phyloP scores from a whole-genome alignment of 371 early-diverging fungal genomes.

The Mucor sp. region DNA sequence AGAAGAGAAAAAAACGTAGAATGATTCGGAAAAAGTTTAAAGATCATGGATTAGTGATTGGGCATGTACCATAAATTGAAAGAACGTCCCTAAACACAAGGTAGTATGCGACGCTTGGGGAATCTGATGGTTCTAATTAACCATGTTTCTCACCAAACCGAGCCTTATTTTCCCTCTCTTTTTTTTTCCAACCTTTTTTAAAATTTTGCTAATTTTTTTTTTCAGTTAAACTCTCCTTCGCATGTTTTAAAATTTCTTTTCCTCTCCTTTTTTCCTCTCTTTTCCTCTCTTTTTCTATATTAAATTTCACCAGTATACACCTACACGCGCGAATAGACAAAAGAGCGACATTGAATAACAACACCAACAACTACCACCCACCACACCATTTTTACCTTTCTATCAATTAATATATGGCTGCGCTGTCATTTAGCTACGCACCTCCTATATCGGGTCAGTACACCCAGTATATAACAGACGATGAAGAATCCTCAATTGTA shows the following conservation, averaged over 20 bases:
- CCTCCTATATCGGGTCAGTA: slow-evolving; percentile 30
- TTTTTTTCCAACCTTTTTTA: slow-evolving; percentile 2
- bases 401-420: slow-evolving; percentile 16
- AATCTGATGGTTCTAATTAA: slow-evolving; percentile 19
- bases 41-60: slow-evolving; percentile 10
- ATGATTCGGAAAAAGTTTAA: background rate
- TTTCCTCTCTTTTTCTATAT: background rate
- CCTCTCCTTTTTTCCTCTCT: slow-evolving; percentile 2
- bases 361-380: background rate
- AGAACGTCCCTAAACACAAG: slow-evolving; percentile 25
- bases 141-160: slow-evolving; percentile 27
- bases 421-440: slow-evolving; percentile 31
- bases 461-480: slow-evolving; percentile 9
- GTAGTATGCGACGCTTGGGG: background rate
- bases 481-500: slow-evolving; percentile 11
- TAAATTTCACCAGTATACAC: background rate
- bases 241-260: slow-evolving; percentile 18
- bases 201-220: slow-evolving; percentile 12
- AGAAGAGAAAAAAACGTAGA: background rate
- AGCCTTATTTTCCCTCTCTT: slow-evolving; percentile 14
- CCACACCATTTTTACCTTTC: background rate
- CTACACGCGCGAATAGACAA: background rate
- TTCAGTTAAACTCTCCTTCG: slow-evolving; percentile 22
- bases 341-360: background rate
- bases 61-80: slow-evolving; percentile 21